Evolutionary conservation across 257 asterid species (phyloP), one percentile per base, ranked within the genome.

Genomic region (Capsicum pubescens): DNA sequence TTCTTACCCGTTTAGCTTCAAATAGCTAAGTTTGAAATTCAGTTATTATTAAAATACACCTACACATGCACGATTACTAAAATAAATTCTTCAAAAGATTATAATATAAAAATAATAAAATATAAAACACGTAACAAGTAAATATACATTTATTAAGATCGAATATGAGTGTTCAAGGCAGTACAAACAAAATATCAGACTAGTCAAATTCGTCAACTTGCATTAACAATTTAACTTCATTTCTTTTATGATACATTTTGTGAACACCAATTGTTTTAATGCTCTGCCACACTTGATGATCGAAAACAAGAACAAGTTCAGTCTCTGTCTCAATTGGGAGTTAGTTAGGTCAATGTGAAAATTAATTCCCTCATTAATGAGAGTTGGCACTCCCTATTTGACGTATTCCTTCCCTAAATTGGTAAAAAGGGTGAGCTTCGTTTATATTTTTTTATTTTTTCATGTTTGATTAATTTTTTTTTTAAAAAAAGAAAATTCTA

Each of bases 311-410:
- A 17, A 10, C 59, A 72, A 11, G 59, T 72, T 52, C 42, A 3
- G 39, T 19, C 3, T 14, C 7, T 13, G 77, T 68, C 42, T 72
- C 59, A 10, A n/a, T 72, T 46, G 6, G 79, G 48, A 17, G 79
- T 70, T 9, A 17, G 79, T 70, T 9, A 48, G 6, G 57, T 42
- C 32, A 70, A 70, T 70, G 58, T 72, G 42, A 72, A 46, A 10
- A 72, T 72, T 48, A 72, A 72, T 21, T 32, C 59, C 39, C 59
- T 48, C 58, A 10, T 46, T 72, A 72, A 46, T n/a, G 16, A 13
- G 80, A 44, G 57, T 11, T 72, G 80, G 39, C 61, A 13, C 81
- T 50, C 58, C 81, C 12, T 21, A 50, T 76, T 76, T 76, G 80
- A 21, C 63, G 59, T 76, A 70, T 70, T 70, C 57, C 44, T 39